A percentile compares a stretch with the other conserved stretches of the same genome.
Evolutionary conservation across 257 asterid species (phyloP).

Genomic region (Ballota nigra): DNA sequence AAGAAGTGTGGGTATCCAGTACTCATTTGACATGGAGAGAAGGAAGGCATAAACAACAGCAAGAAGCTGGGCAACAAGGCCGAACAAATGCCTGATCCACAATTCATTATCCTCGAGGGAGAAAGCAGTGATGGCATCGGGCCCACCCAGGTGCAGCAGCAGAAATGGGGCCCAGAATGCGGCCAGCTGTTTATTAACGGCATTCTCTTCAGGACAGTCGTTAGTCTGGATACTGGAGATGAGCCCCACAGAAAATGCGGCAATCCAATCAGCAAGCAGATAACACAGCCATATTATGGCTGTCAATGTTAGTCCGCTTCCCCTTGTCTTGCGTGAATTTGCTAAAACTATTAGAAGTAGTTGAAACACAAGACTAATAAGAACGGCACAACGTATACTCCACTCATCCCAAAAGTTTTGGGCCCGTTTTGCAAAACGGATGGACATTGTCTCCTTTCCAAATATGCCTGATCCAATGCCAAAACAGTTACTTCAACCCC

Average conservation of each 20-base stretch:
- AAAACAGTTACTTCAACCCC: too few species aligned
- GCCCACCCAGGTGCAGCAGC: constrained; percentile 33
- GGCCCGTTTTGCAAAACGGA: background rate
- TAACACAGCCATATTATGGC: constrained; percentile 16
- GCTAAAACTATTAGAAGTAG: constrained; percentile 15
- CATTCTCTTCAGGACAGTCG: background rate
- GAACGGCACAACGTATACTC: constrained; percentile 24
- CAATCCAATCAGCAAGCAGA: constrained; percentile 30
- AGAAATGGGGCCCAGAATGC: constrained; percentile 29
- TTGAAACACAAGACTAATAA: constrained; percentile 20
- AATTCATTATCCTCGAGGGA: constrained; percentile 34
- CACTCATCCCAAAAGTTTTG: constrained; percentile 15
- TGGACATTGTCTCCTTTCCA: background rate
- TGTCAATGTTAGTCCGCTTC: background rate
- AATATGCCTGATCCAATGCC: background rate
- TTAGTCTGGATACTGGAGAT: constrained; percentile 9
- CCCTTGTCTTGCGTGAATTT: constrained; percentile 10
- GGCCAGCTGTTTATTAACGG: background rate
- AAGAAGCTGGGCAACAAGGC: background rate
- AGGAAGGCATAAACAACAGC: constrained; percentile 5
- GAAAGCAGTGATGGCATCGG: constrained; percentile 29
- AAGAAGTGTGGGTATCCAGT: constrained; percentile 12
- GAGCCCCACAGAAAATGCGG: constrained; percentile 25
- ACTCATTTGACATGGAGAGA: background rate
- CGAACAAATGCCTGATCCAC: constrained; percentile 29